Conservation (phyloP, 768 basidiomycete genomes). For the Lactarius hengduanensis region DNA sequence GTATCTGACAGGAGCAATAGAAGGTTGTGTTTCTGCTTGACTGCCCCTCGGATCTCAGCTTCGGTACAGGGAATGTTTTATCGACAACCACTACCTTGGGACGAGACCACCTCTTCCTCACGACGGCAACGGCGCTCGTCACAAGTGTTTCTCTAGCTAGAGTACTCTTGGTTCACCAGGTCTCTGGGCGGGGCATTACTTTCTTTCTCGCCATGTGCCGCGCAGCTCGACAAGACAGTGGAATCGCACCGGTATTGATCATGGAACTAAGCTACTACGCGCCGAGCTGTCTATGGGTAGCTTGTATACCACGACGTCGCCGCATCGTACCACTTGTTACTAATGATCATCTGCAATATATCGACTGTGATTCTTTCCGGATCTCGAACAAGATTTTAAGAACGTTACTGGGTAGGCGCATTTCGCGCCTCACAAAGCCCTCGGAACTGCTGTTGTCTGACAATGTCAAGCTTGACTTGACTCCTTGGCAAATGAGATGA, state of each 20-base stretch:
- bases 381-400: too few relatives aligned
- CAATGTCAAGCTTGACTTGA: neutral
- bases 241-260: neutral
- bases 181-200: neutral
- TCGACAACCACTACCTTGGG: neutral
- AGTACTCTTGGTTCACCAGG: neutral
- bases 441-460: neutral
- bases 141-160: neutral
- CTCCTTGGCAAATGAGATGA: neutral
- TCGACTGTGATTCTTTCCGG: too few relatives aligned
- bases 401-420: neutral
- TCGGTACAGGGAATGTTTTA: neutral
- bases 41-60: neutral
- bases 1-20: neutral
- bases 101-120: neutral
- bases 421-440: neutral
- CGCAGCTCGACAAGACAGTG: neutral
- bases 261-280: neutral
- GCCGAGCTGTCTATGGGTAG: neutral
- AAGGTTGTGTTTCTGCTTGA: neutral
- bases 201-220: neutral
- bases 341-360: too few relatives aligned
- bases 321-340: neutral
- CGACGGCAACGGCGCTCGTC: neutral
- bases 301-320: neutral